These are phyloP conservation scores for Cystofilobasidium bisporidii DNA, from an alignment of 768 basidiomycete species.

Conservation along the genomic window DNA sequence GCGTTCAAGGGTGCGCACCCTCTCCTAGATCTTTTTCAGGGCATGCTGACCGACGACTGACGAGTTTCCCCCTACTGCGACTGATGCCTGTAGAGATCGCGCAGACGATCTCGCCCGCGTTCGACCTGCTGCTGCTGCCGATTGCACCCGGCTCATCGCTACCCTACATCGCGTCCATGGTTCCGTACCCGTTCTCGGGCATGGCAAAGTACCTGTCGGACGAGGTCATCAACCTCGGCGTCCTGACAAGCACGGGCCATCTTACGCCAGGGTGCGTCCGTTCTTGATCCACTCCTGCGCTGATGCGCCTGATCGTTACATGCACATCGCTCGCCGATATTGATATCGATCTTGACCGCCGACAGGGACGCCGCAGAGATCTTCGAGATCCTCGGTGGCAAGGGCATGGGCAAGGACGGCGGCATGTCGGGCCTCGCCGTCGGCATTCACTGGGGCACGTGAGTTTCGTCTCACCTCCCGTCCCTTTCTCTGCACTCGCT, in stretches of 20 bases:
- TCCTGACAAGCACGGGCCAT: slow-evolving; percentile 22
- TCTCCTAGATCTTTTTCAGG: not conserved
- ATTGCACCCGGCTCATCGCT: slow-evolving; percentile 26
- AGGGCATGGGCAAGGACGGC: not conserved
- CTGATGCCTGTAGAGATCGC: slow-evolving; percentile 7
- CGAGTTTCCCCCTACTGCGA: no score
- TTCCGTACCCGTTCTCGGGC: slow-evolving; percentile 24
- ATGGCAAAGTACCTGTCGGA: slow-evolving; percentile 4
- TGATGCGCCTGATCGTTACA: no score
- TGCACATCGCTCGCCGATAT: not conserved
- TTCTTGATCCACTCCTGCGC: not conserved
- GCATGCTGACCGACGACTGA: no score
- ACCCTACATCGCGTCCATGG: slow-evolving; percentile 23
- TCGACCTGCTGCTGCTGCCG: slow-evolving; percentile 25
- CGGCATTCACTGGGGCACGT: slow-evolving; percentile 26
- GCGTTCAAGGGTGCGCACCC: slow-evolving; percentile 18
- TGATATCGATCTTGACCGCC: not conserved
- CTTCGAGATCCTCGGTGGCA: slow-evolving; percentile 11
- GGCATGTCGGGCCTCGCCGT: slow-evolving; percentile 7
- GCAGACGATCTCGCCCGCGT: slow-evolving; percentile 11
- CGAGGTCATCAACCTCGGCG: slow-evolving; percentile 18
- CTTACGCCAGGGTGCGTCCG: slow-evolving; percentile 13
- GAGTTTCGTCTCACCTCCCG: not conserved
- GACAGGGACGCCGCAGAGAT: slow-evolving; percentile 18
- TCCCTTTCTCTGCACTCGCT: not conserved